Conservation (phyloP, 164 flowering plant species). For the Nelumbo lutea region DNA sequence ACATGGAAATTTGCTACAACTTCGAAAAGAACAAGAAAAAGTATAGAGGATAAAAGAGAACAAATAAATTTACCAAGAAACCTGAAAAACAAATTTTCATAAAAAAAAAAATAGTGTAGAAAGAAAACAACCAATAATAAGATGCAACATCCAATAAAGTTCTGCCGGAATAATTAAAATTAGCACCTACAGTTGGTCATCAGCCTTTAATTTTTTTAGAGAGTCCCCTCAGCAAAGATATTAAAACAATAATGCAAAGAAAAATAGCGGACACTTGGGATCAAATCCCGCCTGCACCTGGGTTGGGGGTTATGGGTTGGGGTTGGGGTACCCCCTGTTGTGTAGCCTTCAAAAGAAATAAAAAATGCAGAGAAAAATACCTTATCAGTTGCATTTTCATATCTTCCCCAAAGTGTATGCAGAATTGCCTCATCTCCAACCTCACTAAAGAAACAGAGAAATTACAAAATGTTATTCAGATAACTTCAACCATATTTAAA, state of each 20-base stretch:
- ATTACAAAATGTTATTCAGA: neutral
- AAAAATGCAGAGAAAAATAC: slow-evolving; percentile 24
- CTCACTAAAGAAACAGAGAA: slow-evolving; percentile 42
- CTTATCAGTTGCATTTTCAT: slow-evolving; percentile 57
- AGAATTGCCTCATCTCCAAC: slow-evolving; percentile 76
- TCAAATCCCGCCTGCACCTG: no score
- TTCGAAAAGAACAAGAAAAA: no score
- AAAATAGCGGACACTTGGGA: no score
- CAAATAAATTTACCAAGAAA: neutral
- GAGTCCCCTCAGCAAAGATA: no score
- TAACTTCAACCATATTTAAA: neutral
- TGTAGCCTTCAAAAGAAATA: neutral
- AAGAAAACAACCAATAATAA: neutral
- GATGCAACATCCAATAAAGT: no score
- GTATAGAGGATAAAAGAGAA: neutral
- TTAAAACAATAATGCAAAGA: no score
- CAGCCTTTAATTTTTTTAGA: no score
- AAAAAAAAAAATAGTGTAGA: neutral
- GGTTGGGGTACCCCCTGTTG: no score
- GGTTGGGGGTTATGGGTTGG: no score
- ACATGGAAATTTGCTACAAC: no score
- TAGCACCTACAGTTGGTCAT: no score
- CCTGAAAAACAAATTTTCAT: neutral
- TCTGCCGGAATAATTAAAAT: no score
- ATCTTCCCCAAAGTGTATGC: slow-evolving; percentile 60